phyloP scores from a whole-genome alignment of 352 stramenopile genomes.

The Globisporangium mamillatum region DNA sequence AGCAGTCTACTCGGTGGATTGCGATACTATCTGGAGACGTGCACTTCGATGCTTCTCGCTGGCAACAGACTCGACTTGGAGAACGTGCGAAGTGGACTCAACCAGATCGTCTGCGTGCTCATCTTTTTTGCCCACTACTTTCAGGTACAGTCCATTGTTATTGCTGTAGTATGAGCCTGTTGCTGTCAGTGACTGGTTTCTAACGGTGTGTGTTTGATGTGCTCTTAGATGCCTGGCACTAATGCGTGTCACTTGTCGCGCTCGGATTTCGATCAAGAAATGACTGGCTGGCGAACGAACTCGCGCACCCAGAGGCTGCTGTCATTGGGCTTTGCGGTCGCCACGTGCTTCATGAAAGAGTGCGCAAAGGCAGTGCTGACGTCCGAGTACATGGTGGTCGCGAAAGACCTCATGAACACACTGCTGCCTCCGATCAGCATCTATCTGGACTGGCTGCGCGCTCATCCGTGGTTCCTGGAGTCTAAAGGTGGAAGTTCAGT shows the following conservation, averaged over 20 bases:
- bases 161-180: not conserved
- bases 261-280: slow-evolving; percentile 11
- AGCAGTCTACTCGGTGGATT: slow-evolving; percentile 2
- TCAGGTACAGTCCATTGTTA: slow-evolving; percentile 16
- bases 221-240: not conserved
- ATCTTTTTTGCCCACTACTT: slow-evolving; percentile 33
- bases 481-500: not conserved
- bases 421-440: slow-evolving; percentile 37
- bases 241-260: not conserved
- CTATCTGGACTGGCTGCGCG: slow-evolving; percentile 40
- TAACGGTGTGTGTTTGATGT: not conserved
- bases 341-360: slow-evolving; percentile 16
- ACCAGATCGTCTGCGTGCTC: slow-evolving; percentile 27
- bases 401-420: slow-evolving; percentile 29
- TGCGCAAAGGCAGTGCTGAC: slow-evolving; percentile 13
- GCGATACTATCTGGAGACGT: slow-evolving; percentile 7
- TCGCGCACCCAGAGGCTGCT: slow-evolving; percentile 5
- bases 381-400: slow-evolving; percentile 8
- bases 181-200: not conserved
- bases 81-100: slow-evolving; percentile 14
- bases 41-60: slow-evolving; percentile 11
- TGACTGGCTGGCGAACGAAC: not conserved
- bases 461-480: slow-evolving; percentile 29
- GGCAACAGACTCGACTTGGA: slow-evolving; percentile 3
- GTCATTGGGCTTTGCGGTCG: slow-evolving; percentile 8